Evolutionary conservation across 2,329 filamentous ascomycete species (phyloP).

Genomic region (Diaporthe humulicola): DNA sequence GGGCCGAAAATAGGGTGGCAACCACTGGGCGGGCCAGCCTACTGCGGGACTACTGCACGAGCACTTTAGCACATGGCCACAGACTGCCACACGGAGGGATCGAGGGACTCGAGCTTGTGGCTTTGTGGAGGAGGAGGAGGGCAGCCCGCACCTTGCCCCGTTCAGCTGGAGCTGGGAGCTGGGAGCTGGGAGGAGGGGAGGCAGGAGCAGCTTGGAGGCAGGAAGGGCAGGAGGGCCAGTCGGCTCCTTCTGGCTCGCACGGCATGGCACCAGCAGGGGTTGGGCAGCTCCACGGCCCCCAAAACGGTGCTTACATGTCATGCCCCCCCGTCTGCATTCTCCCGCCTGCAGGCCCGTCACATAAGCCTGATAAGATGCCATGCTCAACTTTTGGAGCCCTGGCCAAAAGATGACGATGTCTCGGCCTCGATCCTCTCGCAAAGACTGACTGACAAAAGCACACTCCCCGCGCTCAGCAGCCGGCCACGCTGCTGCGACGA

Average conservation of each 20-base stretch:
- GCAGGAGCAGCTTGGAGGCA: too few species aligned
- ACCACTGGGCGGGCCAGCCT: background rate
- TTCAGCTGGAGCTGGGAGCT: too few species aligned
- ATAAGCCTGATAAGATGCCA: background rate
- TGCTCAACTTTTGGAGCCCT: background rate
- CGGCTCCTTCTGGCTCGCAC: background rate
- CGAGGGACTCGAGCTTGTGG: too few species aligned
- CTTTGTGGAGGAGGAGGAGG: background rate
- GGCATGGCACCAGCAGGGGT: background rate
- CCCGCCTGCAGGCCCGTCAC: constrained; percentile 14
- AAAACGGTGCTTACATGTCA: constrained; percentile 23
- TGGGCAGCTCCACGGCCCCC: constrained; percentile 21
- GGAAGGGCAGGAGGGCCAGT: background rate
- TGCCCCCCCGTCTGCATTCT: constrained; percentile 12
- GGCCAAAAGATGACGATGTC: constrained; percentile 22
- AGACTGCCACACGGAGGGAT: background rate
- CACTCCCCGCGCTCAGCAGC: background rate
- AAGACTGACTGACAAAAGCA: background rate
- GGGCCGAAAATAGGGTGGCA: constrained; percentile 25
- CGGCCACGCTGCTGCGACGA: background rate
- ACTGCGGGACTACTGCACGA: constrained; percentile 5
- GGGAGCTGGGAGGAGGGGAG: too few species aligned
- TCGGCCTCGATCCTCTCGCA: constrained; percentile 24
- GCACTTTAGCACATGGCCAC: background rate
- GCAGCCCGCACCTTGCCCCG: too few species aligned